Percentiles rank a stretch among this genome's conserved stretches.
Conservation (phyloP, 1,284 basidiomycete species). For the Apiotrichum sp. region DNA sequence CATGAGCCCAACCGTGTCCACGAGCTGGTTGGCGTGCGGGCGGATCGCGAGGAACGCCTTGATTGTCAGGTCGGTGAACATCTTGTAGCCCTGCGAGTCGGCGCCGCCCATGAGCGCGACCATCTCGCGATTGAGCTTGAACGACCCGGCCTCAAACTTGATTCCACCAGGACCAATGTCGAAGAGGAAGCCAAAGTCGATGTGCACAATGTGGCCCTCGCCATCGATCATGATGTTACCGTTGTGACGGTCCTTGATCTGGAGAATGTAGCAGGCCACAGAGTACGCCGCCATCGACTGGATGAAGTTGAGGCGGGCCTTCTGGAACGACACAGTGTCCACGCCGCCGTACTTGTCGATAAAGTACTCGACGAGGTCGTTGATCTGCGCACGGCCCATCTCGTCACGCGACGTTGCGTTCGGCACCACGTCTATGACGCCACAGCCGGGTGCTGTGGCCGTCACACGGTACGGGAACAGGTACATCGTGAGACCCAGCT, state of each 20-base stretch:
- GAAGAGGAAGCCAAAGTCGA: conserved; percentile 97
- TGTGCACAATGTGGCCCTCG: conserved; percentile 87
- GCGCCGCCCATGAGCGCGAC: conserved; percentile 94
- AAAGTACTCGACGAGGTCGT: conserved; percentile 92
- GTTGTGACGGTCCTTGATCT: conserved; percentile 97
- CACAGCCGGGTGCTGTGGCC: conserved; percentile 93
- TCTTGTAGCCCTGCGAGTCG: conserved; percentile 83
- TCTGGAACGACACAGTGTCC: conserved; percentile 85
- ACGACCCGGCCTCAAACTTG: conserved; percentile 94
- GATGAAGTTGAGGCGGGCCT: conserved; percentile 91
- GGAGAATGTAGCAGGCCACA: conserved; percentile 94
- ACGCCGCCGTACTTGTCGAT: conserved; percentile 87
- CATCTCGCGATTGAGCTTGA: conserved; percentile 99
- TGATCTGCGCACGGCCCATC: conserved; percentile 98
- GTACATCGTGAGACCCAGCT: conserved; percentile 81
- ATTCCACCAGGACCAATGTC: conserved; percentile 74
- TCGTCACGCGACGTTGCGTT: conserved; percentile 98
- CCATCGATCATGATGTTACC: conserved; percentile 99
- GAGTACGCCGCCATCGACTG: conserved; percentile 99
- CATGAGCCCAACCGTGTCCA: conserved; percentile 87
- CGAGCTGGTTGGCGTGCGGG: conserved; percentile 81
- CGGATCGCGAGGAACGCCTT: conserved; percentile 95
- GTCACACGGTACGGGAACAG: conserved; percentile 96
- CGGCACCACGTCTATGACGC: conserved; percentile 97
- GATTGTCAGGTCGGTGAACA: conserved; percentile 89